These are phyloP conservation scores for Mycena galericulata DNA, from an alignment of 768 basidiomycete genomes.

Conservation along the genomic window DNA sequence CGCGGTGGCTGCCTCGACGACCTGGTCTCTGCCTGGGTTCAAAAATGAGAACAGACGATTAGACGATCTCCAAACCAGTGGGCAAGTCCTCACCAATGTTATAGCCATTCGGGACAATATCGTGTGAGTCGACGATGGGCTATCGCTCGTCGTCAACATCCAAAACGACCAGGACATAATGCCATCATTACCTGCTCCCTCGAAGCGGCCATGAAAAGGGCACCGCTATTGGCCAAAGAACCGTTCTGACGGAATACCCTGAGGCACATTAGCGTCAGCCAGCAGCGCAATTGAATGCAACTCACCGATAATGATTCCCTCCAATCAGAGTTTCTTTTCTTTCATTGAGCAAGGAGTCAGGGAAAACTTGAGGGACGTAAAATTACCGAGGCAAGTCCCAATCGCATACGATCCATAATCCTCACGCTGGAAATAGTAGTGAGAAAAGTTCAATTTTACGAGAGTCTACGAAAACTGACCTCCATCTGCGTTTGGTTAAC, in stretches of 20 bases:
- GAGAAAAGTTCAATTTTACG: conserved; percentile 39
- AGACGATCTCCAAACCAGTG: background rate
- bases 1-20: conserved; percentile 18
- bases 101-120: conserved; percentile 58
- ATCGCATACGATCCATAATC: conserved; percentile 20
- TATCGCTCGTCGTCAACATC: background rate
- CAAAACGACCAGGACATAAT: background rate
- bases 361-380: background rate
- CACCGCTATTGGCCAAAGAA: conserved; percentile 37
- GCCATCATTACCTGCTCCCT: conserved; percentile 19
- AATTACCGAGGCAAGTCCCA: conserved; percentile 53
- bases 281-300: background rate
- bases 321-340: conserved; percentile 53
- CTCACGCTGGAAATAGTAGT: conserved; percentile 48
- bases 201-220: conserved; percentile 56
- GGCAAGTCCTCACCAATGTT: conserved; percentile 48
- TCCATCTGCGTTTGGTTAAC: conserved; percentile 52
- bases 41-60: background rate
- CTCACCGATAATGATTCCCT: conserved; percentile 62
- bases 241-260: conserved; percentile 62
- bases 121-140: conserved; percentile 42
- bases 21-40: conserved; percentile 19
- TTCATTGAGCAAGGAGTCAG: background rate
- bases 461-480: conserved; percentile 37
- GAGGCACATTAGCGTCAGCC: background rate